Conservation (phyloP, 2,329 filamentous ascomycete species). For the Ceratocystis destructans region DNA sequence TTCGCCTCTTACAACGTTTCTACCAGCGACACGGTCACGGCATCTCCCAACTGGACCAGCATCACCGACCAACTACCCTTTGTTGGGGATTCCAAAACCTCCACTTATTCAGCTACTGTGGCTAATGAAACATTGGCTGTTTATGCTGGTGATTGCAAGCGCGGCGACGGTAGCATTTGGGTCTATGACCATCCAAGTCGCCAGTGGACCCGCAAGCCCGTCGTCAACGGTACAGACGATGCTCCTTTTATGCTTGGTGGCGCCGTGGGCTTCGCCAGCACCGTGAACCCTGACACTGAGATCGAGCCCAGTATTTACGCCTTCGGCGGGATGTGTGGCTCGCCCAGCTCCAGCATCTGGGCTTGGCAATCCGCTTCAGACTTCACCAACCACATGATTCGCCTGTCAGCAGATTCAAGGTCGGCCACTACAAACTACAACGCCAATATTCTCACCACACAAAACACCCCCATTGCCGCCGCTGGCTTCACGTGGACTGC, state of each 20-base stretch:
- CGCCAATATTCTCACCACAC: constrained; percentile 20
- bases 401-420: constrained; percentile 32
- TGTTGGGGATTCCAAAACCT: constrained; percentile 34
- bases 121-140: constrained; percentile 54
- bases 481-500: constrained; percentile 77
- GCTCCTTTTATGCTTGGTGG: constrained; percentile 39
- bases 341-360: constrained; percentile 28
- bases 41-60: constrained; percentile 34
- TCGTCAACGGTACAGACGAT: constrained; percentile 19
- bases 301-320: constrained; percentile 47
- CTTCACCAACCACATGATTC: constrained; percentile 71
- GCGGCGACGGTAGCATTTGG: constrained; percentile 49
- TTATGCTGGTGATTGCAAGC: constrained; percentile 58
- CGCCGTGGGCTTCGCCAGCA: constrained; percentile 54
- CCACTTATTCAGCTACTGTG: constrained; percentile 54
- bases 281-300: constrained; percentile 31
- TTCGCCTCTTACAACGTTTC: constrained; percentile 50
- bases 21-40: constrained; percentile 32
- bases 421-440: constrained; percentile 26
- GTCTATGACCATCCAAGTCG: constrained; percentile 40
- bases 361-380: constrained; percentile 54
- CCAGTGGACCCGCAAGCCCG: constrained; percentile 21
- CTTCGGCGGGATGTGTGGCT: constrained; percentile 77
- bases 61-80: constrained; percentile 51
- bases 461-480: constrained; percentile 45